Percentiles rank a stretch among this genome's conserved stretches.
These are phyloP conservation scores for Coniochaeta sp. DNA, from an alignment of 2,329 filamentous ascomycete species.

Conservation along the genomic window DNA sequence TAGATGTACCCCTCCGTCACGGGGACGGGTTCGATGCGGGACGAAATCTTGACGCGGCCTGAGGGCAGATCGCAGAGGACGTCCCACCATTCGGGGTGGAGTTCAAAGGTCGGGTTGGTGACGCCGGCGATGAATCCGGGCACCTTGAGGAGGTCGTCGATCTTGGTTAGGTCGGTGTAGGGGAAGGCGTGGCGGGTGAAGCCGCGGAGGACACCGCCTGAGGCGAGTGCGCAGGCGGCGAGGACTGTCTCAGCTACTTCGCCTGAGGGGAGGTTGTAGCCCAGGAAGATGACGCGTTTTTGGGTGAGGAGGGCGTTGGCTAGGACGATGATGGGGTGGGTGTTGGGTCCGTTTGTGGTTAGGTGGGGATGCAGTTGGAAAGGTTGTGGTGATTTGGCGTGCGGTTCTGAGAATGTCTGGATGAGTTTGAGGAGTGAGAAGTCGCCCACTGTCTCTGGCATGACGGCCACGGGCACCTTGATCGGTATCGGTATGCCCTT, in stretches of 20 bases:
- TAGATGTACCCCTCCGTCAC: conserved; percentile 78
- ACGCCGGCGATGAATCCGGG: conserved; percentile 97
- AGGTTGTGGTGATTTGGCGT: conserved; percentile 74
- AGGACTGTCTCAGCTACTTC: conserved; percentile 97
- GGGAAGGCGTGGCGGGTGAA: conserved; percentile 96
- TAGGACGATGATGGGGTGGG: conserved; percentile 90
- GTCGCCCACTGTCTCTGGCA: conserved; percentile 93
- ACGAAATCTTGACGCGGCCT: conserved; percentile 91
- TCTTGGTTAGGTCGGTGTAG: conserved; percentile 95
- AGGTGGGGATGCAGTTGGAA: conserved; percentile 86
- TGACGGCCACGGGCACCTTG: conserved; percentile 88
- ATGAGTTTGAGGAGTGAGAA: conserved; percentile 97
- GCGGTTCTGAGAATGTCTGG: conserved; percentile 81
- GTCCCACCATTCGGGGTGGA: conserved; percentile 98
- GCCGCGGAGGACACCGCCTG: conserved; percentile 83
- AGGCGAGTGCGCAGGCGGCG: conserved; percentile 89
- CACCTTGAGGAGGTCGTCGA: conserved; percentile 91
- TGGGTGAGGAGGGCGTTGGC: conserved; percentile 93
- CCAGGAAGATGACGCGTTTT: conserved; percentile 92
- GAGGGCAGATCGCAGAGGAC: conserved; percentile 87
- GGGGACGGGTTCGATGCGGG: conserved; percentile 71
- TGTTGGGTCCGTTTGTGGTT: conserved; percentile 82
- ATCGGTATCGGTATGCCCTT: conserved; percentile 95
- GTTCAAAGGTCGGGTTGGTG: conserved; percentile 92
- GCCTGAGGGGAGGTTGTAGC: conserved; percentile 89